Evolutionary conservation across 139 green algal genomes (phyloP).

Genomic region (Tetraselmis striata): DNA sequence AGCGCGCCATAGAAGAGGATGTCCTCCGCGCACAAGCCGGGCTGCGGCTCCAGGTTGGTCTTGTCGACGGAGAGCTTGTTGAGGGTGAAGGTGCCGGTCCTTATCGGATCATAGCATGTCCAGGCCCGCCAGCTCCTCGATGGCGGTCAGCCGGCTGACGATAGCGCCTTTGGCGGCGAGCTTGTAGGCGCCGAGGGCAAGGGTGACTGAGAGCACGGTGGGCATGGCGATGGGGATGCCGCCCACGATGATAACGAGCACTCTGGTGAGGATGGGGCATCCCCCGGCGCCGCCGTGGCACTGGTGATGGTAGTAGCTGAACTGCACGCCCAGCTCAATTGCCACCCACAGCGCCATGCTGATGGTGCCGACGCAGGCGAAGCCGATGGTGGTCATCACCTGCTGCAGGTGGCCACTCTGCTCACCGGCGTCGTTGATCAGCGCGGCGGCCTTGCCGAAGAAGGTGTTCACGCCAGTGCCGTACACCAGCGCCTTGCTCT

Average conservation of each 20-base stretch:
- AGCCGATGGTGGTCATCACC: conserved; percentile 75
- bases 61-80: conserved; percentile 85
- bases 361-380: conserved; percentile 78
- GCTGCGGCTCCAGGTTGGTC: conserved; percentile 47
- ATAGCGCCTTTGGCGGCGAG: conserved; percentile 67
- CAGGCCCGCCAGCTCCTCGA: conserved; percentile 88
- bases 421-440: conserved; percentile 53
- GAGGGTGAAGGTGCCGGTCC: conserved; percentile 80
- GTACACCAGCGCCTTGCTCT: conserved; percentile 54
- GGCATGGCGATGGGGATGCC: conserved; percentile 68
- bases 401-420: conserved; percentile 70
- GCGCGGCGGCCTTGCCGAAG: conserved; percentile 76
- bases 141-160: conserved; percentile 70
- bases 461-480: conserved; percentile 72
- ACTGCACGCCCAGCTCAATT: conserved; percentile 72
- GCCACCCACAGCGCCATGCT: conserved; percentile 59
- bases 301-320: conserved; percentile 54
- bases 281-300: conserved; percentile 54
- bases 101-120: conserved; percentile 88
- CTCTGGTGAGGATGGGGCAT: too few species aligned
- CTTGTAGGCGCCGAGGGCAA: conserved; percentile 65
- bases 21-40: conserved; percentile 47
- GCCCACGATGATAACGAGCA: conserved; percentile 34
- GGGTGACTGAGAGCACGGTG: too few species aligned
- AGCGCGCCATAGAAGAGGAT: background rate